Conservation (phyloP, 1,284 basidiomycete genomes). For the Porogramme epimiltina region DNA sequence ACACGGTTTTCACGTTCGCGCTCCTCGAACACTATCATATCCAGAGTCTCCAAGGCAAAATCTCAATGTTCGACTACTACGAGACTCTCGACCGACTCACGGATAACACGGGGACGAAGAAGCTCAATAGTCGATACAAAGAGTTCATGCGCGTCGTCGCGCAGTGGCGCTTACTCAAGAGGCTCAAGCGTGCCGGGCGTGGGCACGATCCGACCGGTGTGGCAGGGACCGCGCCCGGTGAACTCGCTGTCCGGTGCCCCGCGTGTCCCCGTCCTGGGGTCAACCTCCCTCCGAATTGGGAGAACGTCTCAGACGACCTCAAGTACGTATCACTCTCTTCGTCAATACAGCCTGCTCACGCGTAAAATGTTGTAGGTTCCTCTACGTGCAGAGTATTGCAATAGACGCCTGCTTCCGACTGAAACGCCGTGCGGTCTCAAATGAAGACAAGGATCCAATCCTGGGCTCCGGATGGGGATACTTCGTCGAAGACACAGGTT, state of each 20-base stretch:
- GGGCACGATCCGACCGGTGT: slow-evolving; percentile 21
- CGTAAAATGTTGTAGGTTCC: slow-evolving; percentile 14
- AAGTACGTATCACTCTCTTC: background rate
- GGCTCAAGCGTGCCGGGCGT: slow-evolving; percentile 23
- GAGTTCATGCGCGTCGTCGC: slow-evolving; percentile 21
- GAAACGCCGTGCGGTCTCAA: slow-evolving; percentile 24
- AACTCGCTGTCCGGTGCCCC: slow-evolving; percentile 28
- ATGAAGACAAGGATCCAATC: slow-evolving; percentile 23
- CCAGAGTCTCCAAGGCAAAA: slow-evolving; percentile 15
- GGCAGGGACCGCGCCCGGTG: slow-evolving; percentile 16
- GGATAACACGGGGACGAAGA: slow-evolving; percentile 14
- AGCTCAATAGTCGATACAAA: slow-evolving; percentile 16
- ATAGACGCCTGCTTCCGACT: slow-evolving; percentile 35
- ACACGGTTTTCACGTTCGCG: slow-evolving; percentile 14
- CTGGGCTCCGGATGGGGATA: slow-evolving; percentile 28
- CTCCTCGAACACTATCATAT: slow-evolving; percentile 20
- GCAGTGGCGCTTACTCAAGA: slow-evolving; percentile 22
- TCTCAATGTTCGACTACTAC: slow-evolving; percentile 22
- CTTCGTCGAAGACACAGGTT: slow-evolving; percentile 28
- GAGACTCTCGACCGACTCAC: slow-evolving; percentile 11
- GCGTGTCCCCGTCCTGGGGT: slow-evolving; percentile 32
- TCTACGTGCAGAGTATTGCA: slow-evolving; percentile 25
- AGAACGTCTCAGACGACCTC: slow-evolving; percentile 1
- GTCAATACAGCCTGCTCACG: background rate
- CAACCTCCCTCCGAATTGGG: slow-evolving; percentile 33